Evolutionary conservation across 345 rosid species (phyloP).

Genomic region (Arabis hirsuta): DNA sequence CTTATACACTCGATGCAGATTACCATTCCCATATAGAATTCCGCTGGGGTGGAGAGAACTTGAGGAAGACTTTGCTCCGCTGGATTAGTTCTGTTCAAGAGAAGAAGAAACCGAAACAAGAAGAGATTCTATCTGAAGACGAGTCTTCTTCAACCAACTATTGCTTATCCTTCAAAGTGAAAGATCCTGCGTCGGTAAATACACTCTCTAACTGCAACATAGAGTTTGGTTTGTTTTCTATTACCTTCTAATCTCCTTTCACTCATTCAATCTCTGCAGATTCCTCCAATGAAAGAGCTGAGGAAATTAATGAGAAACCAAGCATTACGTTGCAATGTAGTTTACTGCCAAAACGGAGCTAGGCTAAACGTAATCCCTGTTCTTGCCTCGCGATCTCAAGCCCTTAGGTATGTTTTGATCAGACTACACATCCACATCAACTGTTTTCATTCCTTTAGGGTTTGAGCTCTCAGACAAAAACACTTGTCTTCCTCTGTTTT

Average conservation of each 20-base stretch:
- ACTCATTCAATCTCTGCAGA: slow-evolving; percentile 43
- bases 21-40: slow-evolving; percentile 80
- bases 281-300: slow-evolving; percentile 68
- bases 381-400: slow-evolving; percentile 80
- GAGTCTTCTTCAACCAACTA: slow-evolving; percentile 57
- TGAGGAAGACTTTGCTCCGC: slow-evolving; percentile 70
- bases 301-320: slow-evolving; percentile 71
- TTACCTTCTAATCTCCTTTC: slow-evolving; percentile 2
- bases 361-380: slow-evolving; percentile 72
- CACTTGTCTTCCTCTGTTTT: slow-evolving; percentile 19
- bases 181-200: slow-evolving; percentile 55
- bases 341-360: slow-evolving; percentile 68
- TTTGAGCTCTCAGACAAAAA: neutral
- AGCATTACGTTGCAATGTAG: slow-evolving; percentile 69
- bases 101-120: slow-evolving; percentile 48
- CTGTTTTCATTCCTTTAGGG: neutral
- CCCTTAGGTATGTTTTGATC: slow-evolving; percentile 60
- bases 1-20: slow-evolving; percentile 63
- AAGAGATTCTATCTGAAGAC: slow-evolving; percentile 51
- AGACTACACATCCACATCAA: neutral
- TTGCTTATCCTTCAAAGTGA: slow-evolving; percentile 65
- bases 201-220: neutral
- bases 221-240: neutral
- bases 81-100: slow-evolving; percentile 63
- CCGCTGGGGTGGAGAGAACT: slow-evolving; percentile 81